A percentile compares a stretch with the other conserved stretches of the same genome.
Evolutionary conservation across 306 rosid genomes (phyloP).

Genomic region (Cicer pinnatifidum): DNA sequence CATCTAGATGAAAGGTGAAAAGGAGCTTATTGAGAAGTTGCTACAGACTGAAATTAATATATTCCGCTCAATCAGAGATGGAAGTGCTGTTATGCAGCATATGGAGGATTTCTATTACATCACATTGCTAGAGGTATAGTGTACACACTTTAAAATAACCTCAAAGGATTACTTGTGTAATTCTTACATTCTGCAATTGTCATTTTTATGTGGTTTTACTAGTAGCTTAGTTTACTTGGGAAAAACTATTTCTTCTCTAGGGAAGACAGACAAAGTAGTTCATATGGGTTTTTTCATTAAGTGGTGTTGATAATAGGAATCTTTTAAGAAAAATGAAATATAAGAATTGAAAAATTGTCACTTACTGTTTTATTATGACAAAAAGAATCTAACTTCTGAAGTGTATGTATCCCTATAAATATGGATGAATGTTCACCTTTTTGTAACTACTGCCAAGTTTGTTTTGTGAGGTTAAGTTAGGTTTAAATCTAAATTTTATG

Average conservation of each 20-base stretch:
- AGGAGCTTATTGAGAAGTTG: constrained; percentile 80
- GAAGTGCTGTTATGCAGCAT: constrained; percentile 93
- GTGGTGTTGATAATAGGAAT: constrained; percentile 2
- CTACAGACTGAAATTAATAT: constrained; percentile 90
- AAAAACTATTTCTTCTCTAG: neutral
- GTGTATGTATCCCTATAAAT: neutral
- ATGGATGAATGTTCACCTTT: neutral
- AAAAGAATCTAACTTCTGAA: neutral
- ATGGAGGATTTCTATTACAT: constrained; percentile 98
- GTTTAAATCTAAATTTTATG: too few species aligned
- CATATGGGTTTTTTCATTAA: neutral
- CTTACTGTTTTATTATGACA: neutral
- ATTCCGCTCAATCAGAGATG: constrained; percentile 93
- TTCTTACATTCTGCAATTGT: neutral
- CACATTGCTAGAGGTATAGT: constrained; percentile 77
- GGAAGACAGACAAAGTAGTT: constrained; percentile 24
- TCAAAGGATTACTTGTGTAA: constrained; percentile 19
- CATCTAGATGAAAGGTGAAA: constrained; percentile 93
- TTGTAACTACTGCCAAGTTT: neutral
- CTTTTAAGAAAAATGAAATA: constrained; percentile 8
- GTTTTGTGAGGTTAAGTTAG: too few species aligned
- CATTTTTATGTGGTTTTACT: constrained; percentile 12
- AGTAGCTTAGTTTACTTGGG: neutral
- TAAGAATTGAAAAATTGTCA: neutral
- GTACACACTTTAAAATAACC: constrained; percentile 14